Base-by-base conservation (phyloP, 2,329 filamentous ascomycete genomes). In the Cladosporium phlei region DNA sequence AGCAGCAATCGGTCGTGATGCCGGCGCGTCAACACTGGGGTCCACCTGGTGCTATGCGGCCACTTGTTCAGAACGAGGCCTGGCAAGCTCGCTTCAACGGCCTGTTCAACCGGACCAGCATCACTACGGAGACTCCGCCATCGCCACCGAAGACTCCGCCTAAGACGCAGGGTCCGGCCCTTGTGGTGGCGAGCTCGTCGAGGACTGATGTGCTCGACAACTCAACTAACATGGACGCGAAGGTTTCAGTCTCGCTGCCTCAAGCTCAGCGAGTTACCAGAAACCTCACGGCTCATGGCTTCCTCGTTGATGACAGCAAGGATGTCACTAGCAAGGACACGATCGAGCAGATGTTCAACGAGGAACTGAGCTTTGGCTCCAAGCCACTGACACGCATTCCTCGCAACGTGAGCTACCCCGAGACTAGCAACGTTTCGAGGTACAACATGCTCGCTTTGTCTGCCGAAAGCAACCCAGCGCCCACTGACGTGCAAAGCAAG, bases 31-130 rank as follows among this genome's bases (percentile, higher is more conserved):
- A 59, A 59, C 63, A 56, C 24, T 45, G 42, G 42, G 42, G 42
- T 5, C 32, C 42, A 16, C 42, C 42, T 16, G 45, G 61, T 68
- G 53, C 56, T 53, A 56, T 61, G 67, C 64, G 69, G 39, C 69
- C 72, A 35, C 60, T 72, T 49, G 65, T 72, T 40, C 73, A 67
- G 50, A 69, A 69, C 56, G 69, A 52, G 59, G 75, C 76, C 46
- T 91, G 89, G 89, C 88, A 95, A 65, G 83, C 86, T 57, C 82
- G 82, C 58, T 89, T 96, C 64, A 89, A 95, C 65, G 83, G 77
- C 35, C 76, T 95, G 34, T 74, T 83, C 46, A 79, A 82, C 55
- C 89, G 85, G 61, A 74, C 80, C 5, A 60, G 66, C 6, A 68
- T 76, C 16, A 73, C 61, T 21, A 62, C 66, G 3, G 62, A 65